Base-by-base conservation (phyloP, 441 rosid genomes). In the Populus tomentosa region DNA sequence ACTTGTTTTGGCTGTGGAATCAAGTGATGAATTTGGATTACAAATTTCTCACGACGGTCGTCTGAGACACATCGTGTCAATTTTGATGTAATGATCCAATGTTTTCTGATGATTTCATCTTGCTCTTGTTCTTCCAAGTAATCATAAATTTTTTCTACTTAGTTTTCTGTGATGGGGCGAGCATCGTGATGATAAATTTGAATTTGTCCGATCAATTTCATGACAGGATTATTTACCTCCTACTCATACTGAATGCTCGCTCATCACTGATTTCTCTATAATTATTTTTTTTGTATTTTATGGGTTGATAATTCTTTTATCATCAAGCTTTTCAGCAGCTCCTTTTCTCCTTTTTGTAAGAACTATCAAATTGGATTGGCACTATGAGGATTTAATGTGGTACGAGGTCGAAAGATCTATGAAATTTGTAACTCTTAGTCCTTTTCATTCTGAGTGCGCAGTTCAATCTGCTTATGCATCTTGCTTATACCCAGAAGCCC, bases 1-100 rank as follows among this genome's bases (percentile, higher is more conserved):
- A 3, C 7, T 10, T n/a, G 46, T 40, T 6, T 1, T 61, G 42
- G 10, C 10, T 53, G 9, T 36, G 24, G 46, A 76, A 75, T 80
- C 89, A 82, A 67, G 78, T 82, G 88, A 84, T 82, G 90, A 86
- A 66, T 63, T 81, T 85, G 85, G 92, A 86, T 87, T 73, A 2
- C 66, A 81, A 3, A 73, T 70, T 66, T 87, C 88, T 89, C 88
- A 87, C 89, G 86, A 87, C 86, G 87, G 89, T 87, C 88, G 84
- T 87, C 90, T 83, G 91, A 88, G 87, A 75, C 83, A 71, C 77
- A 13, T 64, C 18, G 83, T 85, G 85, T 88, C 78, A 23, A 24
- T 16, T n/a, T n/a, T 86, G 90, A 87, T 87, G 87, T 65, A 77
- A 5, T 65, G n/a, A 84, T 89, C 92, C 89, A 79, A 62, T 78